These are phyloP conservation scores for Oligophagozyma castellii DNA, from an alignment of 1,139 yeast genomes.

Conservation along the genomic window DNA sequence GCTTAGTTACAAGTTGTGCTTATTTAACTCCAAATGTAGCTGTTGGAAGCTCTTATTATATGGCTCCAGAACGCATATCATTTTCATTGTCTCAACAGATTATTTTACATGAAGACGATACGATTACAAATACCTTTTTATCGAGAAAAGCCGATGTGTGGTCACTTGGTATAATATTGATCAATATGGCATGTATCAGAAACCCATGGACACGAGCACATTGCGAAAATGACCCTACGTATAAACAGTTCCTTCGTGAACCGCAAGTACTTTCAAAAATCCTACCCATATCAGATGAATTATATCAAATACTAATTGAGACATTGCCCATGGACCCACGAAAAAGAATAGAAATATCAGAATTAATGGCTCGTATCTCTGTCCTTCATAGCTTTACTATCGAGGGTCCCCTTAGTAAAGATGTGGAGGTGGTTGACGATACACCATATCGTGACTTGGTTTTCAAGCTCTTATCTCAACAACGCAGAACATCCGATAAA, in stretches of 20 bases:
- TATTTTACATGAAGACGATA: conserved; percentile 1
- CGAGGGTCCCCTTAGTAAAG: background rate
- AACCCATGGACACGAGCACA: conserved; percentile 89
- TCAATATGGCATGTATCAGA: conserved; percentile 69
- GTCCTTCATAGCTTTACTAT: conserved; percentile 1
- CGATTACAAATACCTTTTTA: conserved; percentile 26
- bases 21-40: conserved; percentile 59
- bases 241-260: conserved; percentile 36
- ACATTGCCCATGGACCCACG: conserved; percentile 54
- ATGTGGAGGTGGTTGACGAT: background rate
- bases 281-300: conserved; percentile 29
- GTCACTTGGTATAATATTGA: conserved; percentile 73
- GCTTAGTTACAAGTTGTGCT: conserved; percentile 54
- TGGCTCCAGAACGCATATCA: conserved; percentile 80
- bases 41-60: conserved; percentile 78
- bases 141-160: conserved; percentile 74
- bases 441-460: background rate
- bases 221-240: conserved; percentile 41
- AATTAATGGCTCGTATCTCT: conserved; percentile 24
- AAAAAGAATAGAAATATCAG: conserved; percentile 41
- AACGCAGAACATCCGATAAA: background rate
- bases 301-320: conserved; percentile 39
- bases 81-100: conserved; percentile 10
- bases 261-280: conserved; percentile 44
- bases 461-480: too few relatives aligned